These are phyloP conservation scores for Apiotrichum siamense DNA, from an alignment of 1,284 basidiomycete species.

Conservation along the genomic window DNA sequence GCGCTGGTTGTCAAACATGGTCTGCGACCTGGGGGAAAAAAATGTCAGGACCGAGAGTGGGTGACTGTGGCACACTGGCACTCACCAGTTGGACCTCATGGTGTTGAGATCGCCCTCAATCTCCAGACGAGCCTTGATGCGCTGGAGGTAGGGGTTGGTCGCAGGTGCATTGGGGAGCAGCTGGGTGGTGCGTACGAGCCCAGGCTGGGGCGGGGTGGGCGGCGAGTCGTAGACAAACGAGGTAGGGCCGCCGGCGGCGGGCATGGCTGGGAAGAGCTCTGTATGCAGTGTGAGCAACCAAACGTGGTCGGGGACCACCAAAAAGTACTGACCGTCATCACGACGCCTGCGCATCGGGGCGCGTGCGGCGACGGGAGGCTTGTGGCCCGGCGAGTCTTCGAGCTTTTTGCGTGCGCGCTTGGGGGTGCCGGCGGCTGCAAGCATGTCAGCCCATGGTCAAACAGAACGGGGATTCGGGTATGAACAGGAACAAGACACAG, in stretches of 20 bases:
- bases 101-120: constrained; percentile 50
- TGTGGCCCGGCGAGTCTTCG: constrained; percentile 8
- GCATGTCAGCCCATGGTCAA: too few relatives aligned
- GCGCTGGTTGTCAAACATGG: constrained; percentile 51
- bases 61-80: too few relatives aligned
- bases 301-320: background rate
- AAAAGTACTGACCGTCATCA: constrained; percentile 2
- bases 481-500: background rate
- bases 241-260: constrained; percentile 2
- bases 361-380: background rate
- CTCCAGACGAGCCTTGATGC: constrained; percentile 39
- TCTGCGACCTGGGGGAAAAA: constrained; percentile 46
- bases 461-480: background rate
- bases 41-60: background rate
- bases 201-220: constrained; percentile 27
- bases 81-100: constrained; percentile 54
- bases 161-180: constrained; percentile 15
- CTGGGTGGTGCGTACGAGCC: constrained; percentile 41
- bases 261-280: constrained; percentile 8
- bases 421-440: background rate
- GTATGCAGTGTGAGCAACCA: background rate
- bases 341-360: constrained; percentile 1
- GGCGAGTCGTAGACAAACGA: constrained; percentile 17
- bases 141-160: constrained; percentile 20
- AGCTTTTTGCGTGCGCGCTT: constrained; percentile 10